Conservation (phyloP, 305 asterid genomes). For the Fraxinus ornus region DNA sequence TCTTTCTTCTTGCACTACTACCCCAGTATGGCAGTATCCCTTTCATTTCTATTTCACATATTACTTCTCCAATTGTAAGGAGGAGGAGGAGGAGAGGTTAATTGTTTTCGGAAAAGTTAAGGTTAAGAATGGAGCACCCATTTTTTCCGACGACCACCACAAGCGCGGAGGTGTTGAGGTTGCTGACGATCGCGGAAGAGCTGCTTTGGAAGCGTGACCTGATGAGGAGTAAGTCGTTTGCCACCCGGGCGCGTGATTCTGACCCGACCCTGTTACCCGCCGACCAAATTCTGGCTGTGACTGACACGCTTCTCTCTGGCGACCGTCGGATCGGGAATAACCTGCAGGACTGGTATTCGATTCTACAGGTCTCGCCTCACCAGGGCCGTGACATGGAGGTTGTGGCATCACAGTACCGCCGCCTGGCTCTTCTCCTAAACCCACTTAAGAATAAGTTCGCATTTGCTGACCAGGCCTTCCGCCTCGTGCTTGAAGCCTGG, state of each 20-base stretch:
- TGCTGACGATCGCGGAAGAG: constrained; percentile 62
- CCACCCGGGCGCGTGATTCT: constrained; percentile 61
- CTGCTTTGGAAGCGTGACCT: constrained; percentile 52
- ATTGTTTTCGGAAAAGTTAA: background rate
- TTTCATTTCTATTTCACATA: background rate
- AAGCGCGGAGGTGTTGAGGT: constrained; percentile 55
- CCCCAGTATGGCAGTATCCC: background rate
- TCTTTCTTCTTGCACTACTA: background rate
- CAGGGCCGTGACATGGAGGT: constrained; percentile 45
- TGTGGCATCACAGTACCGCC: constrained; percentile 46
- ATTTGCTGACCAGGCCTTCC: constrained; percentile 61
- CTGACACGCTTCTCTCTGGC: constrained; percentile 58
- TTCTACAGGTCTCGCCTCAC: constrained; percentile 51
- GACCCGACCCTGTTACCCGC: constrained; percentile 52
- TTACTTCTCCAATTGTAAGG: background rate
- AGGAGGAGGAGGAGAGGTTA: background rate
- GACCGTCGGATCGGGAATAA: constrained; percentile 51
- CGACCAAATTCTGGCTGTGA: constrained; percentile 56
- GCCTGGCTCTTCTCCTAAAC: constrained; percentile 42
- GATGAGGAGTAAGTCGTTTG: constrained; percentile 52
- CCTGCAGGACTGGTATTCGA: constrained; percentile 53
- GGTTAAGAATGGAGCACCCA: constrained; percentile 49
- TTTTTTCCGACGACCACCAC: constrained; percentile 45
- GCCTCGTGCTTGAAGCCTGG: constrained; percentile 57
- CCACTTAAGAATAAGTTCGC: constrained; percentile 57